A percentile compares a stretch with the other conserved stretches of the same genome.
Evolutionary conservation across 2,329 filamentous ascomycete genomes (phyloP).

Genomic region (Thelonectria blattea): DNA sequence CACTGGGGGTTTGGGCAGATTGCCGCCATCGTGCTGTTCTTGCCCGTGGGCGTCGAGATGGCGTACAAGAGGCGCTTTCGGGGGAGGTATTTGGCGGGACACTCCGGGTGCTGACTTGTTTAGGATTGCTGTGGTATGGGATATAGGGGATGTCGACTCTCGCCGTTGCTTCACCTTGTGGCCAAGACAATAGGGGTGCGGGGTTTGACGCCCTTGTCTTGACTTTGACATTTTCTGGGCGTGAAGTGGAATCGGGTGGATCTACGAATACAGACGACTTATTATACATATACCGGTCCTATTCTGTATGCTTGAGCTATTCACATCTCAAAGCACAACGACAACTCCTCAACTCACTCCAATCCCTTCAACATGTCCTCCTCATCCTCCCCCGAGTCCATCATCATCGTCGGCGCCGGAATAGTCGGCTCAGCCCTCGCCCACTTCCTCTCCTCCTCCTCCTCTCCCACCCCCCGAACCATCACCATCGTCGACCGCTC

Average conservation of each 20-base stretch:
- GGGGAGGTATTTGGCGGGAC: background rate
- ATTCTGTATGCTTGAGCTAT: background rate
- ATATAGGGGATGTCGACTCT: no score
- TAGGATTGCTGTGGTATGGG: no score
- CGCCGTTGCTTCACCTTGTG: background rate
- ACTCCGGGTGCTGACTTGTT: background rate
- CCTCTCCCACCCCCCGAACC: slow-evolving; percentile 2
- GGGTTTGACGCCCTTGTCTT: slow-evolving; percentile 13
- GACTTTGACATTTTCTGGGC: slow-evolving; percentile 14
- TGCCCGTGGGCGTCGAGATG: slow-evolving; percentile 31
- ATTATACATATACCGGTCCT: background rate
- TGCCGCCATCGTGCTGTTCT: slow-evolving; percentile 34
- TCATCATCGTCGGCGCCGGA: slow-evolving; percentile 29
- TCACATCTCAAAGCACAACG: background rate
- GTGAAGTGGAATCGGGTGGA: background rate
- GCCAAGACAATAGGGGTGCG: background rate
- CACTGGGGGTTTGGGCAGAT: slow-evolving; percentile 34
- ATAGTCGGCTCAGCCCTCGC: slow-evolving; percentile 30
- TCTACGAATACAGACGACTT: background rate
- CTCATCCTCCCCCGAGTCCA: slow-evolving; percentile 11
- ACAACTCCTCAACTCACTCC: background rate
- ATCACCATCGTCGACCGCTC: slow-evolving; percentile 33
- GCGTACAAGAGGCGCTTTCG: slow-evolving; percentile 21
- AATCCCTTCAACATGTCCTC: slow-evolving; percentile 23
- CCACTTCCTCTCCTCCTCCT: slow-evolving; percentile 17